These are phyloP conservation scores for Yarrowia yakushimensis DNA, from an alignment of 805 yeast species.

Conservation along the genomic window DNA sequence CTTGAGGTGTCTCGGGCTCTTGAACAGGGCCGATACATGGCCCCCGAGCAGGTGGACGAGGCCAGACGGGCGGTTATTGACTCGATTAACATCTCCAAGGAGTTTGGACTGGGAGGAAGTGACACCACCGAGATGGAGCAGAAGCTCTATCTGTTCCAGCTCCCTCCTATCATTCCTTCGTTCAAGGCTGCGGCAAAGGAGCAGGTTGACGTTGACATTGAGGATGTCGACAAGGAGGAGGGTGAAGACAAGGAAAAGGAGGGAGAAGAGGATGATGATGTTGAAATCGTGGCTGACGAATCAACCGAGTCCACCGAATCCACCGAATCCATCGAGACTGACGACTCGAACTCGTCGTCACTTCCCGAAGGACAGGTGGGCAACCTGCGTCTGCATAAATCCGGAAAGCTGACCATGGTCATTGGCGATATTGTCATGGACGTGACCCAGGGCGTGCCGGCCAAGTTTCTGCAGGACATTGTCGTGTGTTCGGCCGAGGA, in stretches of 20 bases:
- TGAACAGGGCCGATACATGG: constrained; percentile 14
- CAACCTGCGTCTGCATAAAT: constrained; percentile 67
- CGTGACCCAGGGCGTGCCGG: constrained; percentile 65
- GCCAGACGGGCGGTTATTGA: constrained; percentile 11
- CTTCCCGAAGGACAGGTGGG: constrained; percentile 64
- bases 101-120: constrained; percentile 22
- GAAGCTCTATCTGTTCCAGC: constrained; percentile 44
- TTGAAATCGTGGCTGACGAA: constrained; percentile 20
- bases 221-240: constrained; percentile 9
- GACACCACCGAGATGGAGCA: constrained; percentile 31
- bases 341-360: too few relatives aligned
- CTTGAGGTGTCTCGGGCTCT: constrained; percentile 13
- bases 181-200: constrained; percentile 32
- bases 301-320: neutral
- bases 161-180: constrained; percentile 48
- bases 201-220: constrained; percentile 26
- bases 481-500: constrained; percentile 51
- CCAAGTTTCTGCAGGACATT: constrained; percentile 70
- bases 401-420: constrained; percentile 75
- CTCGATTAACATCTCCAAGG: neutral
- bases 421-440: constrained; percentile 69
- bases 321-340: too few relatives aligned
- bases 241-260: constrained; percentile 13
- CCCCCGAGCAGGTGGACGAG: constrained; percentile 26
- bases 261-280: constrained; percentile 21